Evolutionary conservation across 163 green algal species (phyloP), one percentile per base, ranked within the genome.

Genomic region (Coccomyxa subellipsoidea): DNA sequence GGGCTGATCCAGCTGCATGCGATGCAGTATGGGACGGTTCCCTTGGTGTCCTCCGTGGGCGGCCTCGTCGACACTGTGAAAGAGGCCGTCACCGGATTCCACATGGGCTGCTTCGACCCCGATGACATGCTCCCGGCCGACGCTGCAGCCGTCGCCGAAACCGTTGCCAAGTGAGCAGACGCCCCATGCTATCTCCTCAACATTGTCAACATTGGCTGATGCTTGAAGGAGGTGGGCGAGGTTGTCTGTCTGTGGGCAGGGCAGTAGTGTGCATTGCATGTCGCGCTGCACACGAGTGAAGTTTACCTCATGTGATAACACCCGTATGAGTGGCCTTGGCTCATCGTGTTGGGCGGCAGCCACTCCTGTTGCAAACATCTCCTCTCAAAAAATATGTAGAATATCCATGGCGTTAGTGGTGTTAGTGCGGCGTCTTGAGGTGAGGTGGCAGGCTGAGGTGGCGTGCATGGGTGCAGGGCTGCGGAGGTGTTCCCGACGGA

Each of bases 1-100:
- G 96, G 96, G 66, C 91, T 99, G 27, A 98, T 99, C 87, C 96
- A 99, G 94, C 91, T 99, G 87, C 96, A 98, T 82, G 95, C 95
- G 79, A 97, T 98, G 95, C 82, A 92, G 59, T 98, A 98, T 84
- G 95, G 95, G 82, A 97, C 93, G 29, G 92, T 98, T 37, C 95
- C 96, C 21, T 83, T 99, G 77, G 96, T 99, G 0, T 87, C 96
- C 32, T 96, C 94, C 54, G 98, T 94, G 27, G 96, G 96, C 75
- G 38, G 32, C 47, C 90, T 99, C 54, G 96, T 98, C 27, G 96
- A 99, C 91, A 99, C 95, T 4, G 95, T 99, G 37, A 97, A 97
- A 89, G 96, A 99, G 84, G 94, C 95, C 59, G 90, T 97, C 38
- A 99, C 96, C n/a, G 96, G 96, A 79, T 99, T 99, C 92, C 96